Conservation (phyloP, 805 yeast genomes). For the Wickerhamia fluorescens region DNA sequence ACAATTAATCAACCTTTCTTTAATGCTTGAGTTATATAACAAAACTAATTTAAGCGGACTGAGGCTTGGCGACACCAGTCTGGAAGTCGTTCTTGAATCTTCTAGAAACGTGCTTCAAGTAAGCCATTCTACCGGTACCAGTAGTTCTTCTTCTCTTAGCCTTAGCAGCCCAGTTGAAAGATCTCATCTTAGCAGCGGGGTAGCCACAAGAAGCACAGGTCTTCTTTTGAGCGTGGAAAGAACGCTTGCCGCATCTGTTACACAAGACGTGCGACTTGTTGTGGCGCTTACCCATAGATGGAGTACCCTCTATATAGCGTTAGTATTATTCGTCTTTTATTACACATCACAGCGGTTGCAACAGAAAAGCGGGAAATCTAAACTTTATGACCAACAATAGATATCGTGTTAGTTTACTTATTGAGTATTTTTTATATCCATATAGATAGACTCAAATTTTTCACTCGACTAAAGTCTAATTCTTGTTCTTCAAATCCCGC, state of each 20-base stretch:
- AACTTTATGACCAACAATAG: too few relatives aligned
- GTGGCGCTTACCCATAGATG: constrained; percentile 99
- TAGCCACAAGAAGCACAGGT: constrained; percentile 98
- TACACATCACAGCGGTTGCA: too few relatives aligned
- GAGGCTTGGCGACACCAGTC: constrained; percentile 68
- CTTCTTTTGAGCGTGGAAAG: constrained; percentile 99
- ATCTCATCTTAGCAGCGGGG: constrained; percentile 99
- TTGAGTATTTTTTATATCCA: too few relatives aligned
- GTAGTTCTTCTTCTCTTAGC: constrained; percentile 99
- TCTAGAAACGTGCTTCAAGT: constrained; percentile 95
- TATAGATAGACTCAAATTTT: too few relatives aligned
- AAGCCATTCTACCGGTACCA: constrained; percentile 99
- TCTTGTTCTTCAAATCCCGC: too few relatives aligned
- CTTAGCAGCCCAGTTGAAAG: constrained; percentile 98
- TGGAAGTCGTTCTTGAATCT: constrained; percentile 99
- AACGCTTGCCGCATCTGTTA: constrained; percentile 98
- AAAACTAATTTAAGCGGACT: constrained; percentile 45
- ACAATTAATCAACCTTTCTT: too few relatives aligned
- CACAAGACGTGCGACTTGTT: constrained; percentile 99
- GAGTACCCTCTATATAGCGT: constrained; percentile 80
- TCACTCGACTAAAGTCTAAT: too few relatives aligned
- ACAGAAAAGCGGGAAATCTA: too few relatives aligned
- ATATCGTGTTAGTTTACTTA: neutral
- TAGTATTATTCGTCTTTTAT: too few relatives aligned
- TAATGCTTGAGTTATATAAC: too few relatives aligned